These are phyloP conservation scores for Helichrysum umbraculigerum DNA, from an alignment of 129 eudicot species.

Conservation along the genomic window DNA sequence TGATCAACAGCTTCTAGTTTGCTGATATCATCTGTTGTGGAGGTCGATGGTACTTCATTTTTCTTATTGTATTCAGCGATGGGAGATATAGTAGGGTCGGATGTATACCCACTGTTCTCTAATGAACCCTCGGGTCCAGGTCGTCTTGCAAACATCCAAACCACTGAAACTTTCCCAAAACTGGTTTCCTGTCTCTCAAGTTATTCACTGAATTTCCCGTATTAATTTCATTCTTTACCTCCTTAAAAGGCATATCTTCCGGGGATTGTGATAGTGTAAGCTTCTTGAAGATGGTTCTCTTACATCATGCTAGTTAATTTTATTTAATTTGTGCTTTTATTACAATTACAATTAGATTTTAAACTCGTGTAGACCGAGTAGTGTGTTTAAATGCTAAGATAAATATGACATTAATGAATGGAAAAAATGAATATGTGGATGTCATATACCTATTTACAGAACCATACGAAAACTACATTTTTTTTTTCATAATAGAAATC, in stretches of 20 bases:
- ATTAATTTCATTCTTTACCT: constrained; percentile 33
- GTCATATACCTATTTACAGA: too few relatives aligned
- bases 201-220: constrained; percentile 23
- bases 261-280: too few relatives aligned
- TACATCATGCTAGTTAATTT: too few relatives aligned
- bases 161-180: constrained; percentile 80
- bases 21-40: constrained; percentile 31
- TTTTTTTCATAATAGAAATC: too few relatives aligned
- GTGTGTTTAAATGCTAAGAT: too few relatives aligned
- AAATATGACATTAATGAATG: too few relatives aligned
- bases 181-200: constrained; percentile 46
- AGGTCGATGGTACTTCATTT: constrained; percentile 28
- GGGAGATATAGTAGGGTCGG: constrained; percentile 37
- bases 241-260: constrained; percentile 30
- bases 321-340: too few relatives aligned
- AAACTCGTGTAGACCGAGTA: too few relatives aligned
- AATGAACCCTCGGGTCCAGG: constrained; percentile 48
- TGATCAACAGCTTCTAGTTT: constrained; percentile 64
- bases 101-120: constrained; percentile 22
- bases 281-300: too few relatives aligned
- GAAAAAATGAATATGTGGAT: too few relatives aligned
- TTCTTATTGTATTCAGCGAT: constrained; percentile 31
- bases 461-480: too few relatives aligned
- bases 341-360: too few relatives aligned
- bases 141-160: constrained; percentile 75